Base-by-base conservation (phyloP, 805 yeast species). In the Ogataea nonfermentans region DNA sequence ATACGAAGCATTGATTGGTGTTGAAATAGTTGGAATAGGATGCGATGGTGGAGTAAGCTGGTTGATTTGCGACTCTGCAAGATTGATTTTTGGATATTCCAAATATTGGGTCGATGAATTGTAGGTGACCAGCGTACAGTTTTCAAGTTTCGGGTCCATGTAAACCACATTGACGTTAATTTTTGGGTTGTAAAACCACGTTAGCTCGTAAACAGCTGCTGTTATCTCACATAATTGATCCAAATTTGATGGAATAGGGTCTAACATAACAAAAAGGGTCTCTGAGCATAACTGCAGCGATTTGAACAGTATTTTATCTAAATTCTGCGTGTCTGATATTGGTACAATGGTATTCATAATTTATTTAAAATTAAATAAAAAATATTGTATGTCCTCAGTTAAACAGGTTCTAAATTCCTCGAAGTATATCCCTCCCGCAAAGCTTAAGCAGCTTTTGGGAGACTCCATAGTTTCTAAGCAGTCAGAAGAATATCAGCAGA, bases 341-440 rank as follows among this genome's bases (percentile, higher is more conserved):
- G 30, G 9, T 17, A 37, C 40, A 17, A 37, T 10, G 25, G 26
- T 19, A 25, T 19, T 37, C 40, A 37, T 37, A 17, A 27, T 6
- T 20, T 22, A 9, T 24, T n/a, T n/a, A n/a, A n/a, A n/a, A n/a
- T n/a, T n/a, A n/a, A n/a, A n/a, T n/a, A 11, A 40, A 41, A 19
- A 10, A 24, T 6, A 40, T 26, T 24, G 7, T 27, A 37, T 37
- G 41, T 26, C 41, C 11, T 55, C 63, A 23, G 59, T 72, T 10
- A 44, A 63, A 49, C 65, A 59, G 33, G 55, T 71, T 25, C 55
- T 65, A 23, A 59, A 70, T 0, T 70, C 71, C 10, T 80, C 79
- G 1, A 61, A 65, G 17, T 75, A 76, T 49, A 69, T 78, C 1
- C 81, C 82, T 4, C 80, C 80, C 1, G 77, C 76, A 1, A 71